phyloP scores from a whole-genome alignment of 73 alveolate species.

The Tetrahymena thermophila region DNA sequence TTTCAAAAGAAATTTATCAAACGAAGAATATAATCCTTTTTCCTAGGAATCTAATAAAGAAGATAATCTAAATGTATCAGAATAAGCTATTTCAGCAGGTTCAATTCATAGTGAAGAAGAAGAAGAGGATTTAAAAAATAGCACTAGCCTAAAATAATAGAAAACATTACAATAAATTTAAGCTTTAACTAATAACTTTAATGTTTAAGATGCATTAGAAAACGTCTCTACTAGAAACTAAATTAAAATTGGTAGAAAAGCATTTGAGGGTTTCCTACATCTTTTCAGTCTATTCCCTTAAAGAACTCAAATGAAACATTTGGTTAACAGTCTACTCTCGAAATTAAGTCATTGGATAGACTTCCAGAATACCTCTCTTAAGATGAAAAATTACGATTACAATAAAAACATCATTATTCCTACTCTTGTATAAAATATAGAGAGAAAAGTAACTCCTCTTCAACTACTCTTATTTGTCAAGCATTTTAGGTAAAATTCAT shows the following conservation, averaged over 20 bases:
- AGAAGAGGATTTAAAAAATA: not conserved
- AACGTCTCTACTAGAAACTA: not conserved
- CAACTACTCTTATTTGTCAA: not conserved
- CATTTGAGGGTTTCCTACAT: not conserved
- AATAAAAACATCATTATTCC: not conserved
- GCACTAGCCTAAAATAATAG: not conserved
- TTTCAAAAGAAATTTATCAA: not conserved
- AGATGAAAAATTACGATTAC: not conserved
- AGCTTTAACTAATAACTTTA: not conserved
- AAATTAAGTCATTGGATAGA: not conserved
- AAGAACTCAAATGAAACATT: not conserved
- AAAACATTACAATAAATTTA: not conserved
- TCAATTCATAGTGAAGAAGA: not conserved
- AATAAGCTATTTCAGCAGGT: not conserved
- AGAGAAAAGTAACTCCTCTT: not conserved
- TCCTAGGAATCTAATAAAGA: not conserved
- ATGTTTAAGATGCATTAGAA: not conserved
- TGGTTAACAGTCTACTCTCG: not conserved
- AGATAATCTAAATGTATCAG: not conserved
- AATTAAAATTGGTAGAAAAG: not conserved
- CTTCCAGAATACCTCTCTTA: not conserved
- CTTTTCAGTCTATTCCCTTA: not conserved
- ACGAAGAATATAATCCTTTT: not conserved
- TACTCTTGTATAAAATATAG: not conserved
- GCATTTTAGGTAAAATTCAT: not conserved